Base-by-base conservation (phyloP, 345 rosid species). In the Populus nigra region DNA sequence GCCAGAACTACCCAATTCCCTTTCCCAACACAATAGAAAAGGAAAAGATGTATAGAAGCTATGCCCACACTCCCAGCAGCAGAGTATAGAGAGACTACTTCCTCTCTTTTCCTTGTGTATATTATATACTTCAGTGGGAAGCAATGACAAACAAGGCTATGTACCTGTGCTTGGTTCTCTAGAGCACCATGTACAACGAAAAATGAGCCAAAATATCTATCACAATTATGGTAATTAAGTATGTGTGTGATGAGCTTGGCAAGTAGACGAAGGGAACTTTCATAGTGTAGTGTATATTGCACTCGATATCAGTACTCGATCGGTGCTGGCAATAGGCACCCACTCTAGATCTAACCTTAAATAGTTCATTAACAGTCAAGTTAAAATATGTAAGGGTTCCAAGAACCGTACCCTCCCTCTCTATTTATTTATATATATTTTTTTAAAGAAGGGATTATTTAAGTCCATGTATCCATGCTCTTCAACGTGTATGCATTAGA, bases 1-100 rank as follows among this genome's bases (percentile, higher is more conserved):
- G 71, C 33, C 84, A 75, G 66, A n/a, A 68, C 66, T 63, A 62
- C 87, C 85, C 87, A 72, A 72, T 83, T 43, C 76, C 27, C 5
- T 43, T 72, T 49, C 39, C 68, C 55, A 63, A 45, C 65, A 61
- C 72, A 12, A 16, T 38, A 25, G 12, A 45, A 62, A 22, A 29
- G 2, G 13, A 23, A 29, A 9, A 7, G n/a, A 9, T 25, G 45
- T n/a, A 69, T 13, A 25, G 8, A 49, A 62, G 13, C 65, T 5
- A 18, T 16, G 70, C 76, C 74, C 33, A 47, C 31, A 8, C 65
- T 35, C 18, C 4, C 23, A 15, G 3, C 61, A 49, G 62, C 65
- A 59, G 6, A n/a, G 1, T 8, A 59, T 22, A 6, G 8, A 59
- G 65, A 39, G 10, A 8, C 43, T 39, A 39, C 10, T 7, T 7